phyloP scores from a whole-genome alignment of 495 filamentous ascomycete species.

The Amniculicola lignicola region DNA sequence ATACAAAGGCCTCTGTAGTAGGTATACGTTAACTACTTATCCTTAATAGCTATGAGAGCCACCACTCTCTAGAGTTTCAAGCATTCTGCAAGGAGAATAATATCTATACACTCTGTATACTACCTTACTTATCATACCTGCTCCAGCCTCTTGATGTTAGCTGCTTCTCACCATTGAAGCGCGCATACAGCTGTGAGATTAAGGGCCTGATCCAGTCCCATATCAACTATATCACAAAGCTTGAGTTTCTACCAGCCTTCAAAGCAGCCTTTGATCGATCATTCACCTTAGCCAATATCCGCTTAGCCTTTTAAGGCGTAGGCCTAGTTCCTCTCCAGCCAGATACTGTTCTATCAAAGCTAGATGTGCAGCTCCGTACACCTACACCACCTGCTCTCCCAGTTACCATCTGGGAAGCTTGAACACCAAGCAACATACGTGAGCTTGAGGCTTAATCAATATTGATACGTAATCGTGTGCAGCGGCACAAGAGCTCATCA shows the following conservation, averaged over 20 bases:
- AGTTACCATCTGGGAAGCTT: no score
- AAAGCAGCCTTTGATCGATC: neutral
- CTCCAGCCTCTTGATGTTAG: neutral
- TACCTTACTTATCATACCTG: neutral
- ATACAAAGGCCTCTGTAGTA: constrained; percentile 6
- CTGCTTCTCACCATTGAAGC: constrained; percentile 1
- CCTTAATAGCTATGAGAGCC: constrained; percentile 33
- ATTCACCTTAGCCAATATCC: neutral
- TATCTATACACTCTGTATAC: constrained; percentile 34
- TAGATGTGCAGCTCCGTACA: no score
- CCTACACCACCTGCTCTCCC: no score
- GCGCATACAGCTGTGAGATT: neutral
- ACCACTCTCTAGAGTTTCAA: constrained; percentile 32
- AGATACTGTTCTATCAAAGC: no score
- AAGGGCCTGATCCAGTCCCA: neutral
- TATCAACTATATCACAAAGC: constrained; percentile 1
- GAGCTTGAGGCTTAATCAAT: no score
- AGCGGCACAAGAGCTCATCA: no score
- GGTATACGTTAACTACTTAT: constrained; percentile 21
- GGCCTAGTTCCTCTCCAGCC: neutral
- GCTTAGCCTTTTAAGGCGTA: neutral
- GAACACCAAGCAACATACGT: no score
- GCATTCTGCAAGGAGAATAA: constrained; percentile 30
- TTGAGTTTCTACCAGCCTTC: no score
- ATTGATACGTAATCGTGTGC: no score